Percentiles rank a stretch among this genome's conserved stretches.
Evolutionary conservation across 805 yeast species (phyloP).

Genomic region (Candida yuanshanica): DNA sequence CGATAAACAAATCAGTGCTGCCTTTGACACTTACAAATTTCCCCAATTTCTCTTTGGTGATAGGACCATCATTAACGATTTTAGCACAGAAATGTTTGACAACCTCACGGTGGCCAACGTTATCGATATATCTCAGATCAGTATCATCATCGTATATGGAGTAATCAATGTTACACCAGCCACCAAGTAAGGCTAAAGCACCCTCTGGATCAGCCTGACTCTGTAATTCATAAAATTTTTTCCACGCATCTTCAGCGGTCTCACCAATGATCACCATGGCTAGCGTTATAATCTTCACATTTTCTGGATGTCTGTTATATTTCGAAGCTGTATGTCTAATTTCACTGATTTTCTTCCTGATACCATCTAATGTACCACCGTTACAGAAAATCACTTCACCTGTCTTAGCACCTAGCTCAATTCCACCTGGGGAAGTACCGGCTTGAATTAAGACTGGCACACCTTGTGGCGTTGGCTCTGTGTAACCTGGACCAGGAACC

Average conservation of each 20-base stretch:
- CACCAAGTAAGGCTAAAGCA: slow-evolving; percentile 40
- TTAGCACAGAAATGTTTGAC: slow-evolving; percentile 17
- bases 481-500: slow-evolving; percentile 37
- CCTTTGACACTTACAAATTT: slow-evolving; percentile 21
- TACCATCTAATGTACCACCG: slow-evolving; percentile 28
- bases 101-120: slow-evolving; percentile 27
- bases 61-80: slow-evolving; percentile 22
- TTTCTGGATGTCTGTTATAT: slow-evolving; percentile 30
- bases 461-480: slow-evolving; percentile 39
- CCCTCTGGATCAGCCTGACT: slow-evolving; percentile 35
- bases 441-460: slow-evolving; percentile 41
- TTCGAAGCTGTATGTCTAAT: slow-evolving; percentile 30
- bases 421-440: slow-evolving; percentile 37
- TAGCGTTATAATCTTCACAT: slow-evolving; percentile 34
- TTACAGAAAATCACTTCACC: slow-evolving; percentile 39
- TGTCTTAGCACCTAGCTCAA: slow-evolving; percentile 36
- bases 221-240: slow-evolving; percentile 29
- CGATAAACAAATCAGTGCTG: slow-evolving; percentile 26
- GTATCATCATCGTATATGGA: slow-evolving; percentile 32
- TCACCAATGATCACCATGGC: slow-evolving; percentile 33
- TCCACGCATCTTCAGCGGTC: slow-evolving; percentile 37
- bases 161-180: slow-evolving; percentile 40
- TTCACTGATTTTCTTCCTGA: slow-evolving; percentile 26
- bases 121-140: slow-evolving; percentile 28
- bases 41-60: slow-evolving; percentile 22